Base-by-base conservation (phyloP, 352 stramenopile species). In the Phytophthora crassamura region DNA sequence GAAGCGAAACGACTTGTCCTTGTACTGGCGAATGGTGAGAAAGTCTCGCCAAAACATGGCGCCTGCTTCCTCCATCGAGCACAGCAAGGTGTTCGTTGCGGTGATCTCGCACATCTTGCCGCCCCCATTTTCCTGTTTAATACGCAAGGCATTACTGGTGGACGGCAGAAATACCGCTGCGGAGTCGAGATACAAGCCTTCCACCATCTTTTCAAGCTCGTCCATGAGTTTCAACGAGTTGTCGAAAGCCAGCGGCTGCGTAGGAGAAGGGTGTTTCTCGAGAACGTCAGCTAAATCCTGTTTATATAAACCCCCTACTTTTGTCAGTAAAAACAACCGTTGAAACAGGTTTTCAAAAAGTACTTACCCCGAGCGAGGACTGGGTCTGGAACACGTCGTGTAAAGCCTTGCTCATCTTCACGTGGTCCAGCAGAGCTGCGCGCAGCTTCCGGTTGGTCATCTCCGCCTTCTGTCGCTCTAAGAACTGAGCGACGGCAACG, bases 1-100 rank as follows among this genome's bases (percentile, higher is more conserved):
- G 40, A 69, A 76, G 63, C 32, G 57, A 39, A 69, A 73, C 5
- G 48, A 57, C 40, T 76, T 76, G 32, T 73, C 68, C 7, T 34
- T 39, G 48, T 59, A 60, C 16, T 66, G 36, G 10, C 39, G 56
- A 38, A 59, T n/a, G 9, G 50, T 59, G 5, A 62, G 36, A 12
- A 51, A 45, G 2, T 76, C 55, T 30, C 40, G 16, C 64, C 68
- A 76, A 4, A 67, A 35, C 32, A 73, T 59, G 8, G n/a, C 49
- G 8, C 40, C 53, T 10, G 63, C 49, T 28, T 64, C 40, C n/a
- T 62, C 28, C 25, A 69, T 36, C n/a, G 63, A 66, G 48, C 63
- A 73, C 11, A 39, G 9, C 30, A 73, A 7, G 5, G 28, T 30
- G 1, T 43, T 63, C 0, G 57, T 64, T n/a, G 38, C 35, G 1